phyloP scores from a whole-genome alignment of 495 filamentous ascomycete genomes.

The Aspergillus biplanus region DNA sequence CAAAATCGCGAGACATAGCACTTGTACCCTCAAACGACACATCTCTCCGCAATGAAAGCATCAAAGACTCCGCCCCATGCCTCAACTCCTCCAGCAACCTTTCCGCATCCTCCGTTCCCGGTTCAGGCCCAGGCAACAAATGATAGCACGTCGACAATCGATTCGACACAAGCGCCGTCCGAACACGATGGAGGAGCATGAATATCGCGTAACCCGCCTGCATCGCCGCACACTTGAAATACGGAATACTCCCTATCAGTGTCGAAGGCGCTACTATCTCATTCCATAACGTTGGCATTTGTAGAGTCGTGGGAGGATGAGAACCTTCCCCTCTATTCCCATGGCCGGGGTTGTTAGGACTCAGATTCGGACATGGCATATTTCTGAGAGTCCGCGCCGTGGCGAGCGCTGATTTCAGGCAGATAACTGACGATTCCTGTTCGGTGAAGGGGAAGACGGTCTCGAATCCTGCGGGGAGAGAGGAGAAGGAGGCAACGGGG shows the following conservation, averaged over 20 bases:
- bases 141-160: neutral
- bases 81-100: slow-evolving; percentile 15
- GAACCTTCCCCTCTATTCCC: no score
- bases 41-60: neutral
- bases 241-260: slow-evolving; percentile 2
- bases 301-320: slow-evolving; percentile 2
- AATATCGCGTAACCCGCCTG: slow-evolving; percentile 9
- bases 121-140: neutral
- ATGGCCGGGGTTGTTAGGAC: no score
- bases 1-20: slow-evolving; percentile 1
- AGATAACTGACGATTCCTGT: slow-evolving; percentile 11
- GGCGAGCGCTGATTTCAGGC: slow-evolving; percentile 11
- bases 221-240: slow-evolving; percentile 8
- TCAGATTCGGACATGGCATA: slow-evolving; percentile 12
- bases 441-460: slow-evolving; percentile 14
- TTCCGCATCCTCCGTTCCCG: slow-evolving; percentile 14
- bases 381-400: slow-evolving; percentile 7
- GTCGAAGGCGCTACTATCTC: neutral
- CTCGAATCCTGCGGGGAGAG: neutral
- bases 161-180: neutral
- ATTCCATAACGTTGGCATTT: no score
- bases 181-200: slow-evolving; percentile 1
- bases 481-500: neutral
- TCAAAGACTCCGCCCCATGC: slow-evolving; percentile 7
- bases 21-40: slow-evolving; percentile 1